Conservation (phyloP, 2,329 filamentous ascomycete species). For the Colletotrichum sp. region DNA sequence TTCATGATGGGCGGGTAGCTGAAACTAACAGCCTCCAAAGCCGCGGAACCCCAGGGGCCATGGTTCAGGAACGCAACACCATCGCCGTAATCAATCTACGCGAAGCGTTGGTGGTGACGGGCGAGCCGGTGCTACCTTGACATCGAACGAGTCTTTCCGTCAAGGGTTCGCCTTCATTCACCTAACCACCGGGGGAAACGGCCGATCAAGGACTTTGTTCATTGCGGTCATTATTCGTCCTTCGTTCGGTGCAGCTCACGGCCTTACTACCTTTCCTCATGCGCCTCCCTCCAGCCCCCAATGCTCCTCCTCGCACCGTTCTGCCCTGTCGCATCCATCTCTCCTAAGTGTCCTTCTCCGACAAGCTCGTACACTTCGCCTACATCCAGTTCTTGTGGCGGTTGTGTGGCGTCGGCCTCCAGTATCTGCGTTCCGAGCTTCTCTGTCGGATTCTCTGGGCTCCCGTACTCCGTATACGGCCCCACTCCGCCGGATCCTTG, state of each 20-base stretch:
- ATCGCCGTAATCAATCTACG: not conserved
- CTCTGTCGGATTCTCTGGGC: constrained; percentile 1
- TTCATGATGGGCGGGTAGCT: not conserved
- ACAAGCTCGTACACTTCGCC: constrained; percentile 36
- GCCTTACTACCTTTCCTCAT: not conserved
- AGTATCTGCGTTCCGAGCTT: not conserved
- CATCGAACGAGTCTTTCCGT: not conserved
- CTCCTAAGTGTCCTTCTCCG: constrained; percentile 33
- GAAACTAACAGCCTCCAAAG: not conserved
- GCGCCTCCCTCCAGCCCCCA: constrained; percentile 7
- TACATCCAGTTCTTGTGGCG: constrained; percentile 30
- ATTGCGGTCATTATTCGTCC: not conserved
- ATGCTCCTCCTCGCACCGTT: constrained; percentile 12
- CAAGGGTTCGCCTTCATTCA: not conserved
- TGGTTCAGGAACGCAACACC: not conserved
- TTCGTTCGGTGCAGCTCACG: not conserved
- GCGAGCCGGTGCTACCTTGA: not conserved
- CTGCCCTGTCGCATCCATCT: constrained; percentile 16
- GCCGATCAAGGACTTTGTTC: not conserved
- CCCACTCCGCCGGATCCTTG: constrained; percentile 25
- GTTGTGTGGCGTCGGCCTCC: constrained; percentile 23
- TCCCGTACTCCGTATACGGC: constrained; percentile 2
- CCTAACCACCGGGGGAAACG: not conserved
- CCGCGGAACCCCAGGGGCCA: not conserved
- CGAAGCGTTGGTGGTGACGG: not conserved